Base-by-base conservation (phyloP, 306 rosid genomes). In the Fragaria nilgerrensis region DNA sequence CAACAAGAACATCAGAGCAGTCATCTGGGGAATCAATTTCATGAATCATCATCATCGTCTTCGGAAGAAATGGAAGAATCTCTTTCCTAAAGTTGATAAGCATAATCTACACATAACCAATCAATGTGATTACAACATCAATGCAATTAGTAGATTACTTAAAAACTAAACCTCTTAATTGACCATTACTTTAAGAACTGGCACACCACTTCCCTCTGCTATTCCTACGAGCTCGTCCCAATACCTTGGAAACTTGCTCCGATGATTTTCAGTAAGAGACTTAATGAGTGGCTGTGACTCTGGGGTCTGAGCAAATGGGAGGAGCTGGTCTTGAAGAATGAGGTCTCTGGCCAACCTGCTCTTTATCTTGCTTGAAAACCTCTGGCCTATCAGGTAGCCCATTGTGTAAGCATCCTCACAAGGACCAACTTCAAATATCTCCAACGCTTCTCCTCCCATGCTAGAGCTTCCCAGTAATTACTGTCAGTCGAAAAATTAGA, bases 11-110 rank as follows among this genome's bases (percentile, higher is more conserved):
- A 89, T 83, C 88, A 10, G 97, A 95, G 76, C 98, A 92, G 69
- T 92, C 97, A 79, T 89, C 93, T 1, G 84, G 16, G 32, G 83
- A 59, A 72, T 88, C 87, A 0, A 11, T 82, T 16, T 14, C 65
- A 22, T 22, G 41, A 79, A 9, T 47, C n/a, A 9, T 47, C n/a
- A 52, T 74, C 37, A 9, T 72, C 32, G 25, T 85, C 75, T 89
- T 86, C 1, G 89, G 93, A 81, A 90, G 80, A 86, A 95, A 88
- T 14, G 97, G 78, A 68, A 90, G 86, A 87, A 92, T 88, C 86
- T 92, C 97, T 84, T 90, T 95, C 84, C 96, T 87, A 68, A 94
- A 88, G 85, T 94, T 90, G 73, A 90, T 85, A 11, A 90, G 84
- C 41, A 90, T 81, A 74, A 90, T 89, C 97, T 94, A 89, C 85